A percentile compares a stretch with the other conserved stretches of the same genome.
Conservation (phyloP, 106 monocot species). For the Acanthochlamys bracteata region DNA sequence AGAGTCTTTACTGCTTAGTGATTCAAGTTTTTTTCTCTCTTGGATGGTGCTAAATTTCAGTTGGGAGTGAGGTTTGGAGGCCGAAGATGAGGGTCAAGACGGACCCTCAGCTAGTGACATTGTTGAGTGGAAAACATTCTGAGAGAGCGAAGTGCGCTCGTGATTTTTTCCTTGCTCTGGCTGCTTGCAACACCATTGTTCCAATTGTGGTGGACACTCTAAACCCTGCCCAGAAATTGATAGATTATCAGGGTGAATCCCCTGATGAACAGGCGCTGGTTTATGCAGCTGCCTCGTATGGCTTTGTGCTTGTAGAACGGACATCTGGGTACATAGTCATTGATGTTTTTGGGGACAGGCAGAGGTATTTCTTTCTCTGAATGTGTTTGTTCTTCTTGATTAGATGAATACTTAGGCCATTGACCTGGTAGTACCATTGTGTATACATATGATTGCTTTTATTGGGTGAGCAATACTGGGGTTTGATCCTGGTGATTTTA, state of each 20-base stretch:
- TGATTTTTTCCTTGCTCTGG: slow-evolving; percentile 50
- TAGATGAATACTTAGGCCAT: not conserved
- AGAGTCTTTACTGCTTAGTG: slow-evolving; percentile 2
- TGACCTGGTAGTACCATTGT: not conserved
- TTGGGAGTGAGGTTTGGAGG: slow-evolving; percentile 40
- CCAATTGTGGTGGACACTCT: slow-evolving; percentile 19
- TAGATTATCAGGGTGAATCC: slow-evolving; percentile 53
- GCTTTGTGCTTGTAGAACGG: slow-evolving; percentile 30
- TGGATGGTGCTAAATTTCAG: slow-evolving; percentile 23
- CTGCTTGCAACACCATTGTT: slow-evolving; percentile 43
- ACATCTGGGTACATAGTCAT: slow-evolving; percentile 39
- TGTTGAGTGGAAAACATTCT: slow-evolving; percentile 10
- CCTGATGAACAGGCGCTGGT: slow-evolving; percentile 50
- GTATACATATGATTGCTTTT: too few species aligned
- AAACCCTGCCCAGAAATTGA: slow-evolving; percentile 16
- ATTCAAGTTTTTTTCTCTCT: not conserved
- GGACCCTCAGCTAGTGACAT: slow-evolving; percentile 7
- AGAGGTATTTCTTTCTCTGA: slow-evolving; percentile 20
- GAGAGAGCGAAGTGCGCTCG: slow-evolving; percentile 14
- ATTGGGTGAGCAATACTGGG: too few species aligned
- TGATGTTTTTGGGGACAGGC: slow-evolving; percentile 26
- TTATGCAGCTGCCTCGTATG: slow-evolving; percentile 44
- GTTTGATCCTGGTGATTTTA: too few species aligned
- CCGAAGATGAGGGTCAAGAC: slow-evolving; percentile 21
- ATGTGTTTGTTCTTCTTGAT: not conserved